Conservation (phyloP, 2,329 filamentous ascomycete species). For the Colletotrichum sojae region DNA sequence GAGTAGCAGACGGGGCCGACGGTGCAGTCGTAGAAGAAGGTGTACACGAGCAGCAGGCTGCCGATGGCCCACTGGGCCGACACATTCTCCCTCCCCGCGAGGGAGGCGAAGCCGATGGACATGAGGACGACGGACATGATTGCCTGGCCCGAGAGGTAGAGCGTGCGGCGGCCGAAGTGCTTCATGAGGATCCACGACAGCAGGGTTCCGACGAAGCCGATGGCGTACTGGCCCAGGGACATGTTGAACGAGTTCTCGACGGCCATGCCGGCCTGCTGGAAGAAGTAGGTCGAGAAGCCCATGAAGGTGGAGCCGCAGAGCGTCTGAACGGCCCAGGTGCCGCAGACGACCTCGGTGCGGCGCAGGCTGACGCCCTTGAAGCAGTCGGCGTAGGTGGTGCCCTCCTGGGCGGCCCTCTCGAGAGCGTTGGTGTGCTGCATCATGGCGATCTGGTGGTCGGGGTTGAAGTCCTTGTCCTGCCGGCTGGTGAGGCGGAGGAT, state of each 20-base stretch:
- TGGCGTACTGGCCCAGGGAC: conserved; percentile 57
- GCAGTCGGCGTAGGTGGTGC: conserved; percentile 61
- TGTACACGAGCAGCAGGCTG: conserved; percentile 60
- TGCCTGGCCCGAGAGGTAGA: conserved; percentile 60
- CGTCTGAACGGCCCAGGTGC: conserved; percentile 57
- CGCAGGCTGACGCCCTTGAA: conserved; percentile 63
- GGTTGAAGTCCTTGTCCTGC: conserved; percentile 50
- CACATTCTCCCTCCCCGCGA: conserved; percentile 59
- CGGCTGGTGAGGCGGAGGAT: conserved; percentile 55
- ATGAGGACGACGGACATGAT: conserved; percentile 57
- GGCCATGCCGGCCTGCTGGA: conserved; percentile 58
- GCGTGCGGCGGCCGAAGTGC: conserved; percentile 59
- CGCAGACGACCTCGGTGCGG: conserved; percentile 60
- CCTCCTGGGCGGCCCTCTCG: conserved; percentile 56
- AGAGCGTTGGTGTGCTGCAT: conserved; percentile 66
- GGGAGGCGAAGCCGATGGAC: conserved; percentile 58
- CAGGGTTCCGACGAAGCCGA: conserved; percentile 61
- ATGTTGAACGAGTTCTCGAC: conserved; percentile 56
- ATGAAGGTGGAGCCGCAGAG: conserved; percentile 56
- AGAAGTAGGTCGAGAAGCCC: conserved; percentile 57
- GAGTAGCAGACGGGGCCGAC: conserved; percentile 62
- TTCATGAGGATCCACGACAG: conserved; percentile 61
- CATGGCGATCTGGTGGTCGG: conserved; percentile 63
- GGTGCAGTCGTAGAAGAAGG: conserved; percentile 60
- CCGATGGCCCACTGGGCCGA: conserved; percentile 64